Percentiles rank a stretch among this genome's conserved stretches.
These are phyloP conservation scores for Trichosporon coremiiforme DNA, from an alignment of 1,284 basidiomycete genomes.

Conservation along the genomic window DNA sequence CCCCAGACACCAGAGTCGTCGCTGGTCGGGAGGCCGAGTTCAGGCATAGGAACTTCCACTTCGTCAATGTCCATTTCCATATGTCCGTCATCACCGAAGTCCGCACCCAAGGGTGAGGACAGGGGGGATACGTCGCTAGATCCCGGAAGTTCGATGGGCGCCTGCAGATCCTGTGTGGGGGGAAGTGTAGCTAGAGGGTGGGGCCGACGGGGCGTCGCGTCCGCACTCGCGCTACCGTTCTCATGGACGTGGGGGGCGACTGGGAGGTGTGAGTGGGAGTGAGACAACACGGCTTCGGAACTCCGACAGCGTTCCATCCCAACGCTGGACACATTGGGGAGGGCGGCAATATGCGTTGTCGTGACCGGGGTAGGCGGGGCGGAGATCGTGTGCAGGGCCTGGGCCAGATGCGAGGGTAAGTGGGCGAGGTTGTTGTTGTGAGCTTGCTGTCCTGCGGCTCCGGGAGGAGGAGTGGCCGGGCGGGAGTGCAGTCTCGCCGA, in stretches of 20 bases:
- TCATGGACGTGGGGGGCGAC: conserved; percentile 14
- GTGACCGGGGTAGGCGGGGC: conserved; percentile 52
- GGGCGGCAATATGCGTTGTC: conserved; percentile 46
- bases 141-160: conserved; percentile 15
- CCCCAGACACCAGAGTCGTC: conserved; percentile 47
- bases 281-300: conserved; percentile 43
- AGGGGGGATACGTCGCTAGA: conserved; percentile 23
- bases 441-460: conserved; percentile 5
- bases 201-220: conserved; percentile 30
- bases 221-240: conserved; percentile 23
- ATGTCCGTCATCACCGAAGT: conserved; percentile 1
- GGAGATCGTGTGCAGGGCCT: conserved; percentile 42
- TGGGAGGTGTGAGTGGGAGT: conserved; percentile 24
- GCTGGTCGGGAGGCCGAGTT: conserved; percentile 28
- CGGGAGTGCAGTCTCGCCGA: conserved; percentile 33
- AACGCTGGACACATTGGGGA: conserved; percentile 32
- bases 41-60: conserved; percentile 29
- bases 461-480: conserved; percentile 30
- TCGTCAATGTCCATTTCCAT: conserved; percentile 35
- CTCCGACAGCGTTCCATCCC: conserved; percentile 52
- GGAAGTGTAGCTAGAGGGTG: conserved; percentile 24
- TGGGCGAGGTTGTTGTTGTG: conserved; percentile 15
- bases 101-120: conserved; percentile 23
- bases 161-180: conserved; percentile 11
- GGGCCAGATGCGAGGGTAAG: conserved; percentile 23